Conservation (phyloP, 495 filamentous ascomycete genomes). For the Tetracladium setigerum region DNA sequence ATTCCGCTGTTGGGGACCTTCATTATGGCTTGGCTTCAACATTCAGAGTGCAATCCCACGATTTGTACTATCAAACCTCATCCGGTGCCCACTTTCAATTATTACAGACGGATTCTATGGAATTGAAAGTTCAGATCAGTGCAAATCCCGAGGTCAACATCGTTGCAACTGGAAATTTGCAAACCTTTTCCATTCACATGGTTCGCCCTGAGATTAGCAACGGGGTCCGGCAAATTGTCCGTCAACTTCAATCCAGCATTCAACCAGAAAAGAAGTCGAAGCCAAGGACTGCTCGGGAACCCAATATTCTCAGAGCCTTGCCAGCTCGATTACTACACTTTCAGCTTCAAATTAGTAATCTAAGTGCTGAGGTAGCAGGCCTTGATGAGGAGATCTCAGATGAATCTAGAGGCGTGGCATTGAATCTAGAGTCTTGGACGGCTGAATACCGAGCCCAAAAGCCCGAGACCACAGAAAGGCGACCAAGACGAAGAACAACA, state of each 20-base stretch:
- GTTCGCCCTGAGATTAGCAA: conserved; percentile 85
- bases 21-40: conserved; percentile 81
- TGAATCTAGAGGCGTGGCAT: conserved; percentile 66
- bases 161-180: conserved; percentile 67
- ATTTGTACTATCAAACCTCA: conserved; percentile 91
- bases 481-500: conserved; percentile 46
- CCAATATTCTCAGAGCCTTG: conserved; percentile 67
- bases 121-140: conserved; percentile 75
- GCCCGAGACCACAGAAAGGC: conserved; percentile 45
- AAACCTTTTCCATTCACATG: conserved; percentile 84
- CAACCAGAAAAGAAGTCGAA: conserved; percentile 50
- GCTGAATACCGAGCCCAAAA: conserved; percentile 85
- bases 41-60: conserved; percentile 76
- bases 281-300: conserved; percentile 40
- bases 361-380: conserved; percentile 85
- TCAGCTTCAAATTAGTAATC: conserved; percentile 77
- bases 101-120: conserved; percentile 75
- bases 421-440: conserved; percentile 86
- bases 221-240: conserved; percentile 84
- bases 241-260: conserved; percentile 61
- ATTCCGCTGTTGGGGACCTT: conserved; percentile 74
- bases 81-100: conserved; percentile 76
- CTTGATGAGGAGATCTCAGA: conserved; percentile 74
- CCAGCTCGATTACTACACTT: conserved; percentile 82
- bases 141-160: conserved; percentile 83